A percentile compares a stretch with the other conserved stretches of the same genome.
Conservation (phyloP, 225 moss, liverwort and hornwort species). For the Pseudisothecium myosuroides region DNA sequence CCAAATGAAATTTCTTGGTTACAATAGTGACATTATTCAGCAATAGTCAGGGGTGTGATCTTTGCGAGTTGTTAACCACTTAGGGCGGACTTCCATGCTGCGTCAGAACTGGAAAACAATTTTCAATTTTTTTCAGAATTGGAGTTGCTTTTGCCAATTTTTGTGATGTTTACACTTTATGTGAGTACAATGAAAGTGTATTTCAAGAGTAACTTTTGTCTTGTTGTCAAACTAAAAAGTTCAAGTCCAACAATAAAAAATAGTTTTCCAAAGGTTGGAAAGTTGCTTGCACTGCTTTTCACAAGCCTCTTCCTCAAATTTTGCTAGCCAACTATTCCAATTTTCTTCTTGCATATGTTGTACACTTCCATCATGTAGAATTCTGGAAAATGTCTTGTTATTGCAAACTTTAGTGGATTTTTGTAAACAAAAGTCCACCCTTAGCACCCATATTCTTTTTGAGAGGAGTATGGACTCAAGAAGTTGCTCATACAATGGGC, state of each 20-base stretch:
- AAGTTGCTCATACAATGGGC: too few relatives aligned
- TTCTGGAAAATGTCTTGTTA: neutral
- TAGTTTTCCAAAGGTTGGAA: fast-evolving
- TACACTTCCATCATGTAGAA: neutral
- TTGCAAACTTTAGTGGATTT: neutral
- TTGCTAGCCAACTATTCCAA: fast-evolving
- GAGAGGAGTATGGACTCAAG: fast-evolving
- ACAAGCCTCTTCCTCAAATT: neutral
- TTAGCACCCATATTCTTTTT: neutral
- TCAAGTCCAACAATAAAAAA: neutral
- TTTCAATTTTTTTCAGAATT: neutral
- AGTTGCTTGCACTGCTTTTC: neutral
- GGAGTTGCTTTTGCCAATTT: too few relatives aligned
- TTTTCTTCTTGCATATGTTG: neutral
- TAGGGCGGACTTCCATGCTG: too few relatives aligned
- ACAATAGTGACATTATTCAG: neutral
- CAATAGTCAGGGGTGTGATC: neutral
- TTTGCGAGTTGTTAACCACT: neutral
- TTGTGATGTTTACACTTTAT: neutral
- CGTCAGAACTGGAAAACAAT: too few relatives aligned
- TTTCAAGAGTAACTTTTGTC: neutral
- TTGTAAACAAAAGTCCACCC: neutral
- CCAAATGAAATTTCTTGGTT: too few relatives aligned
- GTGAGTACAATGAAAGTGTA: fast-evolving
- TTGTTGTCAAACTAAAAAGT: neutral